Evolutionary conservation across 2,329 filamentous ascomycete species (phyloP), one percentile per base, ranked within the genome.

Genomic region (Ophiostoma montium): DNA sequence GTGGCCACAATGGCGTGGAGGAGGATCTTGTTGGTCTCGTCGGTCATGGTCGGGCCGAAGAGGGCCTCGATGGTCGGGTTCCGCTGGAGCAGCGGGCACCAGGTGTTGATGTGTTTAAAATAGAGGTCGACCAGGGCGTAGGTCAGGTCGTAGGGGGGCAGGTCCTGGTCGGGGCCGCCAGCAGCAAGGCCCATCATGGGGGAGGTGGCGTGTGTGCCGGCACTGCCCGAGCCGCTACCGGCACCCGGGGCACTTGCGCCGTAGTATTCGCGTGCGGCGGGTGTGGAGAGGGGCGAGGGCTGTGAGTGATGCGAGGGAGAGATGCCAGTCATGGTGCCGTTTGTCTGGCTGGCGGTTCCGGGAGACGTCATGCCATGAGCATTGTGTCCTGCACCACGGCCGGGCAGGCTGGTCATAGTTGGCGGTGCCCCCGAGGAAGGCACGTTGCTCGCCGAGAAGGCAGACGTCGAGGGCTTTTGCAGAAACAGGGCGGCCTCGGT

Each of bases 1-100:
- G 87, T 92, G 1, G 87, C 87, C 4, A 95, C 86, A 49, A 95
- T 94, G 5, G 89, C 84, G 63, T 94, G 86, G 6, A 95, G 70
- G 13, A 95, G 69, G 49, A 94, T 83, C 38, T 83, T 75, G 60
- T 95, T 88, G 2, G 83, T 80, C 63, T 94, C 86, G 35, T 89
- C 84, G 2, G 92, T 68, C 1, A 81, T 76, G 0, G 80, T 78
- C 1, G 82, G 77, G 0, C 86, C 86, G 57, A 95, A 95, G 0
- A 95, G 71, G 0, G 80, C 79, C 57, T 94, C 85, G 9, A 95
- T 65, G 0, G 87, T 94, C 4, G 83, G 80, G 59, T 85, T 80
- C 19, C 86, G 78, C 63, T 95, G 86, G n/a, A 95, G 69, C 21
- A 95, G 92, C 0, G 89, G 88, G 61, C 87, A 94, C 82, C 84